Percentiles rank a stretch among this genome's conserved stretches.
These are phyloP conservation scores for Decorospora gaudefroyi DNA, from an alignment of 2,329 filamentous ascomycete species.

Conservation along the genomic window DNA sequence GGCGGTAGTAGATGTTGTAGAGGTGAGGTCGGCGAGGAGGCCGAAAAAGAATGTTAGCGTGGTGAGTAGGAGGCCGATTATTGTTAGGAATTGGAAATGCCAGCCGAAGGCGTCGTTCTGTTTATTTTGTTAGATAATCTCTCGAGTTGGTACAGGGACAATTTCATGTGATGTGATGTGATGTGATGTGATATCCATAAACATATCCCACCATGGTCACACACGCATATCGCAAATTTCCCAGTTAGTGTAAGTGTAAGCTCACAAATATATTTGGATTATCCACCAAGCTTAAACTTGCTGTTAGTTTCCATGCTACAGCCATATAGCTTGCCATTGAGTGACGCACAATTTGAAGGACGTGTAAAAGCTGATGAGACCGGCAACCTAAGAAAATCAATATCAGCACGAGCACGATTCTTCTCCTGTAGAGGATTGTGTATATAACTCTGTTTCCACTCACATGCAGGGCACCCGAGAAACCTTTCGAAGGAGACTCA, in stretches of 20 bases:
- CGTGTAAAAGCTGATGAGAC: constrained; percentile 53
- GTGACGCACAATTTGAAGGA: constrained; percentile 49
- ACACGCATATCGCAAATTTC: no score
- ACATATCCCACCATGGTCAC: no score
- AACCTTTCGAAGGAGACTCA: constrained; percentile 64
- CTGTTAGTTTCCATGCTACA: constrained; percentile 1
- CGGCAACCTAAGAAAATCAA: constrained; percentile 35
- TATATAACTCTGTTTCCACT: constrained; percentile 1
- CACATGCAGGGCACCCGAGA: constrained; percentile 67
- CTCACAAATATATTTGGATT: constrained; percentile 39
- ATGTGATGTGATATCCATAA: no score
- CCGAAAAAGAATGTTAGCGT: constrained; percentile 65
- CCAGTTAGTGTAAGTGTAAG: no score
- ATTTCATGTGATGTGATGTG: no score
- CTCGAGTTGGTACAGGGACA: no score
- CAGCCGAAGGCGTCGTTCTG: constrained; percentile 66
- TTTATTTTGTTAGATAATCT: constrained; percentile 13
- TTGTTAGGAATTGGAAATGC: constrained; percentile 74
- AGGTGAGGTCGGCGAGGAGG: constrained; percentile 64
- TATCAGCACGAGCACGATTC: background rate
- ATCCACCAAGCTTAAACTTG: constrained; percentile 31
- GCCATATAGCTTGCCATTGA: no score
- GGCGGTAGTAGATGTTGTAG: constrained; percentile 30
- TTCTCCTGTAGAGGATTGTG: background rate
- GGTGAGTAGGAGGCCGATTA: constrained; percentile 68